Percentiles rank a stretch among this genome's conserved stretches.
These are phyloP conservation scores for Cryptosporidium viatorum DNA, from an alignment of 169 alveolate species.

Conservation along the genomic window DNA sequence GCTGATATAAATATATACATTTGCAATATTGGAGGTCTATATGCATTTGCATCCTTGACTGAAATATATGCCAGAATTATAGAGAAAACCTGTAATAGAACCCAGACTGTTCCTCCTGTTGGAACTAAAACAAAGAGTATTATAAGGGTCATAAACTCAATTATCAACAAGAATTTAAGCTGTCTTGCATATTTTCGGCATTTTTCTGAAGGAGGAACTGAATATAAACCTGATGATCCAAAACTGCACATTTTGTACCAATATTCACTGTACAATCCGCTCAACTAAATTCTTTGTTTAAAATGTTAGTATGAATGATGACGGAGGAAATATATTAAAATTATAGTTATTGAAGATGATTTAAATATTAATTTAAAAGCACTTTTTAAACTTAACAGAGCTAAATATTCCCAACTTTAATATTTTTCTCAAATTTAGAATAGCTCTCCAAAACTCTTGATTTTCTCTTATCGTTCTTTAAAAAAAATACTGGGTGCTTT, in stretches of 20 bases:
- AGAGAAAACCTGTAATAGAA: slow-evolving; percentile 62
- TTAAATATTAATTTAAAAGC: not conserved
- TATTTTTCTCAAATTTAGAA: not conserved
- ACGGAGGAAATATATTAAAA: not conserved
- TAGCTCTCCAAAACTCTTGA: no score
- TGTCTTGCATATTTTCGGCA: slow-evolving; percentile 66
- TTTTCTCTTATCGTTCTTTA: not conserved
- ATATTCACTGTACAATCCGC: not conserved
- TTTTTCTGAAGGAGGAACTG: slow-evolving; percentile 71
- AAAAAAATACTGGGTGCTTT: not conserved
- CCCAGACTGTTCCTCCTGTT: slow-evolving; percentile 73
- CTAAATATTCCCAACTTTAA: not conserved
- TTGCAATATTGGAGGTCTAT: slow-evolving; percentile 72
- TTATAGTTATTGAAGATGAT: not conserved
- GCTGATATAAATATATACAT: slow-evolving; percentile 74
- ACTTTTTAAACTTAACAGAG: not conserved
- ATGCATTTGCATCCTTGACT: slow-evolving; percentile 66
- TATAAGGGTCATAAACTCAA: slow-evolving; percentile 63
- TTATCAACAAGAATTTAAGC: slow-evolving; percentile 43
- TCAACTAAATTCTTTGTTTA: no score
- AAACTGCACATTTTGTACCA: slow-evolving; percentile 40
- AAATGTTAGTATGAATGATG: not conserved
- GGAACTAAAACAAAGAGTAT: slow-evolving; percentile 62
- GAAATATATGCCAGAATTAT: slow-evolving; percentile 67
- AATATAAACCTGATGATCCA: slow-evolving; percentile 64